These are phyloP conservation scores for Rutidosis leptorrhynchoides DNA, from an alignment of 129 eudicot genomes.

Conservation along the genomic window DNA sequence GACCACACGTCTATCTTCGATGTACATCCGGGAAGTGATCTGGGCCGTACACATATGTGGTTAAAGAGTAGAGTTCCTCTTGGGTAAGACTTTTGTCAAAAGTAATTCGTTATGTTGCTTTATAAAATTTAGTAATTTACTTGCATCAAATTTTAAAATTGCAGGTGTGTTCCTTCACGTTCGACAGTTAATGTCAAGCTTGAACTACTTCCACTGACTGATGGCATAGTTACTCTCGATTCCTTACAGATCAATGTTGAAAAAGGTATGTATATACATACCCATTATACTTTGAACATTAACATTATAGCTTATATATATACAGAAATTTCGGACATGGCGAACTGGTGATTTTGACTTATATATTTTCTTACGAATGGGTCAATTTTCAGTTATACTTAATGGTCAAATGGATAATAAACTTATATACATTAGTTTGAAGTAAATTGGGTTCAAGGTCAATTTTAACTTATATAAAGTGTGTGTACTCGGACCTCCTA, in stretches of 20 bases:
- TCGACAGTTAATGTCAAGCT: slow-evolving; percentile 75
- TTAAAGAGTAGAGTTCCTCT: slow-evolving; percentile 87
- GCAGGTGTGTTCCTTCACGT: slow-evolving; percentile 75
- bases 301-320: neutral
- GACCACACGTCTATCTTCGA: slow-evolving; percentile 41
- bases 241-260: slow-evolving; percentile 75
- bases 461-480: no score
- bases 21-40: slow-evolving; percentile 50
- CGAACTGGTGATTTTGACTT: neutral
- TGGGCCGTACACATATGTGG: slow-evolving; percentile 78
- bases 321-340: neutral
- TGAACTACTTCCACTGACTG: slow-evolving; percentile 82
- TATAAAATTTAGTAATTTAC: neutral
- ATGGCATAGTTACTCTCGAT: slow-evolving; percentile 81
- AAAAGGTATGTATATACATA: slow-evolving; percentile 65
- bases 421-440: neutral
- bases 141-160: neutral
- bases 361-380: neutral
- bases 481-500: no score
- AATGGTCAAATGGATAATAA: neutral
- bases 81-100: slow-evolving; percentile 56
- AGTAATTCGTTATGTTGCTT: neutral
- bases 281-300: neutral
- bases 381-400: neutral
- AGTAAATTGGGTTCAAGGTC: neutral